Evolutionary conservation across 345 rosid species (phyloP), one percentile per base, ranked within the genome.

Genomic region (Luvunga scandens): DNA sequence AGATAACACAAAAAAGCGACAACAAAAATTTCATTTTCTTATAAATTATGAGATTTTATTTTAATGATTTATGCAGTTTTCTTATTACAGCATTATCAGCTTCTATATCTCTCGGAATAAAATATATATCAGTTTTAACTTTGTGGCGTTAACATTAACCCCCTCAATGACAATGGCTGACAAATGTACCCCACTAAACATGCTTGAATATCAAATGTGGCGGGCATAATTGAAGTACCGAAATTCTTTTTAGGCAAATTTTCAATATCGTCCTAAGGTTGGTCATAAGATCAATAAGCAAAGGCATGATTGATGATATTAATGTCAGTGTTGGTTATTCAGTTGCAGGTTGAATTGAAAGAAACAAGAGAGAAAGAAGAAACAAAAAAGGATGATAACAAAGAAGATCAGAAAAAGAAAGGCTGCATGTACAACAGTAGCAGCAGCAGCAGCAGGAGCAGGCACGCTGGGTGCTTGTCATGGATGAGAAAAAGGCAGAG

Each of bases 401-500:
- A 76, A 48, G 69, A 74, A 39, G 77, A 60, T 33, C 36, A 73
- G 63, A 77, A 27, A 36, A 73, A 74, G 77, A 22, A 60, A 69
- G 65, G 76, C 71, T 72, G 83, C 80, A 83, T 53, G 34, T 67
- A 87, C 75, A 80, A 75, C 18, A 83, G 78, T 77, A 53, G 78
- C 4, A 80, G 78, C 18, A 82, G 78, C 80, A 62, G 78, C 24
- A n/a, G 24, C 72, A 79, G 77, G 73, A 66, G 77, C 14, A 50
- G 24, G 75, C 88, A 84, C 84, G 84, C 80, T 62, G 94, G 94
- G 38, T 92, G 97, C 81, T 87, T 91, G 75, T 85, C 94, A 66
- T 89, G 94, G 94, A 82, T 89, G 83, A 90, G 85, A 77, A 86
- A 83, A 81, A 88, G 86, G 80, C 87, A 86, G 6, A 86, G 85